Evolutionary conservation across 106 monocot genomes (phyloP).

Genomic region (Apostasia ramifera): DNA sequence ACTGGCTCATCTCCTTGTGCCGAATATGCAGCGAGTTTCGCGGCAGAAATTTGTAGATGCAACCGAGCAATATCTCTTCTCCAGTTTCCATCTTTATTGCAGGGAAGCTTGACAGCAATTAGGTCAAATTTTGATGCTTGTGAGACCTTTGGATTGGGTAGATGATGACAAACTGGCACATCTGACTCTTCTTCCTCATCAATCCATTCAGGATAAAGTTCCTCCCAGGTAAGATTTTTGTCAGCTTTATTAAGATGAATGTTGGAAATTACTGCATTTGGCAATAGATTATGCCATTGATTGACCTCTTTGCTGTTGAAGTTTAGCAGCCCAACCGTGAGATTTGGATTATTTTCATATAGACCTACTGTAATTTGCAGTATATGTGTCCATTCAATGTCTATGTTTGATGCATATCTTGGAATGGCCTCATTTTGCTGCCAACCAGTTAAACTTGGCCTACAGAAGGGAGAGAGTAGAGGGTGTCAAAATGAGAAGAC

Average conservation of each 20-base stretch:
- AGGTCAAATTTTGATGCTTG: conserved; percentile 29
- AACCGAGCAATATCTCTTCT: conserved; percentile 60
- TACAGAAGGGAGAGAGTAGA: neutral
- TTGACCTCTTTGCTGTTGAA: conserved; percentile 35
- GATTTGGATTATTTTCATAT: neutral
- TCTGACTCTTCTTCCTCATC: conserved; percentile 9
- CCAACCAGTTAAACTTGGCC: conserved; percentile 22
- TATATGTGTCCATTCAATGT: conserved; percentile 5
- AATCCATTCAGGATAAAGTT: conserved; percentile 52
- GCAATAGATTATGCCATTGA: conserved; percentile 27
- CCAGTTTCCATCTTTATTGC: conserved; percentile 34
- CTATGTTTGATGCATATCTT: conserved; percentile 21
- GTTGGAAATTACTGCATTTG: conserved; percentile 9
- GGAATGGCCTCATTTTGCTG: conserved; percentile 11
- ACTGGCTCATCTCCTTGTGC: conserved; percentile 8
- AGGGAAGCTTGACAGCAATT: conserved; percentile 75
- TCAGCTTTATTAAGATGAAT: conserved; percentile 19
- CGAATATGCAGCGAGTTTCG: conserved; percentile 41
- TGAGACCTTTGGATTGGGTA: conserved; percentile 29
- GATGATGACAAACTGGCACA: neutral
- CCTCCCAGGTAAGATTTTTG: conserved; percentile 30
- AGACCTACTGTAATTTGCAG: conserved; percentile 5
- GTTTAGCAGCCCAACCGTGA: conserved; percentile 32
- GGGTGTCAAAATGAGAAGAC: too few relatives aligned
- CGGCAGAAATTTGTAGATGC: conserved; percentile 68